These are phyloP conservation scores for Annulohypoxylon bovei DNA, from an alignment of 495 filamentous ascomycete species.

Conservation along the genomic window DNA sequence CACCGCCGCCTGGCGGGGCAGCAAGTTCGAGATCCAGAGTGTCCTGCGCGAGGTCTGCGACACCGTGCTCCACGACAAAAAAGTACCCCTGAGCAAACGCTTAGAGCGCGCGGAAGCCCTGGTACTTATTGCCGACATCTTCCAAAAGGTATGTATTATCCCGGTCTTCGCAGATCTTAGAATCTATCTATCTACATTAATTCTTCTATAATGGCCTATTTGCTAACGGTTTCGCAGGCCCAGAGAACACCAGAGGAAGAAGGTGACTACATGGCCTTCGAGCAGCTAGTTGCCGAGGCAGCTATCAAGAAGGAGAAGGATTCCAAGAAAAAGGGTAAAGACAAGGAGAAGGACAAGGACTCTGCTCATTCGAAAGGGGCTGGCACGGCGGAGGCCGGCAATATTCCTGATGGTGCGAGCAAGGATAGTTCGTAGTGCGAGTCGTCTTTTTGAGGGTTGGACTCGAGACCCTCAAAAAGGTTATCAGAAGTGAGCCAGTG, in stretches of 20 bases:
- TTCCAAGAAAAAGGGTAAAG: conserved; percentile 77
- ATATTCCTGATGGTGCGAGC: background rate
- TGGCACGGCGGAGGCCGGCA: conserved; percentile 13
- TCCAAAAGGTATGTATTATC: conserved; percentile 72
- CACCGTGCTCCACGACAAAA: conserved; percentile 76
- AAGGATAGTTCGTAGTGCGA: conserved; percentile 26
- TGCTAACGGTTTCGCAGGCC: conserved; percentile 66
- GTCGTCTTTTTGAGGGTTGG: background rate
- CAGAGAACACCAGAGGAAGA: conserved; percentile 93
- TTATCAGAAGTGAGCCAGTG: background rate
- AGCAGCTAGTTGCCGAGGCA: conserved; percentile 96
- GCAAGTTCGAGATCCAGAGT: conserved; percentile 97
- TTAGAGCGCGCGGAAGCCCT: conserved; percentile 91
- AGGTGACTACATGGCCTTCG: conserved; percentile 98
- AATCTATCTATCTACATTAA: background rate
- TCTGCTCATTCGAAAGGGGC: conserved; percentile 32
- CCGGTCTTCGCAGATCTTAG: background rate
- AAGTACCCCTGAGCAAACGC: conserved; percentile 81
- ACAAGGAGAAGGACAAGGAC: conserved; percentile 60
- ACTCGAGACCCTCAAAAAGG: background rate
- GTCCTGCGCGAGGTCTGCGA: conserved; percentile 91
- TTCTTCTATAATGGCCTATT: background rate
- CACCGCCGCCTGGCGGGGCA: conserved; percentile 96
- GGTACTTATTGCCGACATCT: conserved; percentile 87
- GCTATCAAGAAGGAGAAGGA: conserved; percentile 90